Base-by-base conservation (phyloP, 352 stramenopile genomes). In the Globisporangium lucens region DNA sequence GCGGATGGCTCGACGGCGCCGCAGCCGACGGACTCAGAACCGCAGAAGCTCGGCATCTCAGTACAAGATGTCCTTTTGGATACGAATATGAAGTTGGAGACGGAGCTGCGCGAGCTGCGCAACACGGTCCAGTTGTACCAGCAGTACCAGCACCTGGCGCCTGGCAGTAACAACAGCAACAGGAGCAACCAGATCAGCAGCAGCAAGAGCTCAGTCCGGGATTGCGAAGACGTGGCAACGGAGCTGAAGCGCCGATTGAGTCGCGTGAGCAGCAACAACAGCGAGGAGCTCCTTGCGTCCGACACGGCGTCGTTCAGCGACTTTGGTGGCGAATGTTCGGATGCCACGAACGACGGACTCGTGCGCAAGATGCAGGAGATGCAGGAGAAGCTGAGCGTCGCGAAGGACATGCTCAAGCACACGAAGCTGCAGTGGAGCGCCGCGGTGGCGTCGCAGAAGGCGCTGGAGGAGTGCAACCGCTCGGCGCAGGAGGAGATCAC, bases 381-480 rank as follows among this genome's bases (percentile, higher is more conserved):
- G 17, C 78, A 70, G 9, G 79, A 87, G 68, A 83, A 84, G 67
- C 72, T 80, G 27, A 71, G 73, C 38, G 58, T 87, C 53, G 76
- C 75, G 30, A 82, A 74, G 56, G 79, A 88, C 57, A 86, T 85
- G 72, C 65, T 90, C 7, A 78, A 74, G 41, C 80, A 87, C 68
- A 85, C 80, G 1, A 90, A 90, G 59, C 74, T 87, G 35, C 80
- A 90, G 46, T 89, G 80, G 80, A 81, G 78, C 46, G 75, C 80
- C 17, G 82, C 82, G 7, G 75, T 89, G 13, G 76, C 76, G n/a
- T 86, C 77, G 22, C 81, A 90, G 59, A 89, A 88, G 61, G 82
- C 82, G 38, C 66, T 87, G 8, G 80, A 89, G 59, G 78, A 84
- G 66, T 88, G 80, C 69, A 83, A 85, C 29, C 65, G 71, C 47